Conservation (phyloP, 202 grass and related monocot species). For the Schoenoplectus tabernaemontani region DNA sequence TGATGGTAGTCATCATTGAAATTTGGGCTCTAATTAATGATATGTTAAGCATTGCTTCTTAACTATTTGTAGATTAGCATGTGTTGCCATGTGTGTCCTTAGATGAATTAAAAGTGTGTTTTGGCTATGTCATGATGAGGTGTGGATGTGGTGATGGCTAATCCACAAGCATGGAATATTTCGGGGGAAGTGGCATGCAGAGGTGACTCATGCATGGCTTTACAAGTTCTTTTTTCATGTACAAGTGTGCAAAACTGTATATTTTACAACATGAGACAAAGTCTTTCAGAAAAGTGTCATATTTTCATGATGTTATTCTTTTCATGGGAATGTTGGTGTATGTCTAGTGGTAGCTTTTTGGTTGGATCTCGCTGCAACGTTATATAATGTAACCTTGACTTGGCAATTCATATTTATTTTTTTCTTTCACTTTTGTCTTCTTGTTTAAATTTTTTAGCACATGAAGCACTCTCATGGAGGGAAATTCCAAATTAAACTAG, state of each 20-base stretch:
- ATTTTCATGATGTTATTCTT: slow-evolving; percentile 22
- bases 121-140: slow-evolving; percentile 7
- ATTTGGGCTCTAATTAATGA: not conserved
- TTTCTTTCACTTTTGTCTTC: no score
- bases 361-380: not conserved
- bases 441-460: no score
- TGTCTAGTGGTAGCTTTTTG: slow-evolving; percentile 7
- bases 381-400: slow-evolving; percentile 12
- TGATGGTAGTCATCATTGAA: not conserved
- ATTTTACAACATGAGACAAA: slow-evolving; percentile 19
- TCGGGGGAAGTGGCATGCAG: slow-evolving; percentile 24
- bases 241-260: slow-evolving; percentile 12
- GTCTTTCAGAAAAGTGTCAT: not conserved
- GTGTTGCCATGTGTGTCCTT: not conserved
- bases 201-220: slow-evolving; percentile 23
- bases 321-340: slow-evolving; percentile 23
- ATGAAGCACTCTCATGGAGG: no score
- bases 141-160: slow-evolving; percentile 22
- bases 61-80: not conserved
- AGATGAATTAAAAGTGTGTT: not conserved
- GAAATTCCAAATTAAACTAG: no score
- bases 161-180: slow-evolving; percentile 25
- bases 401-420: not conserved
- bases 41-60: not conserved
- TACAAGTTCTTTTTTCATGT: not conserved